Conservation (phyloP, 2,329 filamentous ascomycete genomes). For the Phaeoacremonium minimum region DNA sequence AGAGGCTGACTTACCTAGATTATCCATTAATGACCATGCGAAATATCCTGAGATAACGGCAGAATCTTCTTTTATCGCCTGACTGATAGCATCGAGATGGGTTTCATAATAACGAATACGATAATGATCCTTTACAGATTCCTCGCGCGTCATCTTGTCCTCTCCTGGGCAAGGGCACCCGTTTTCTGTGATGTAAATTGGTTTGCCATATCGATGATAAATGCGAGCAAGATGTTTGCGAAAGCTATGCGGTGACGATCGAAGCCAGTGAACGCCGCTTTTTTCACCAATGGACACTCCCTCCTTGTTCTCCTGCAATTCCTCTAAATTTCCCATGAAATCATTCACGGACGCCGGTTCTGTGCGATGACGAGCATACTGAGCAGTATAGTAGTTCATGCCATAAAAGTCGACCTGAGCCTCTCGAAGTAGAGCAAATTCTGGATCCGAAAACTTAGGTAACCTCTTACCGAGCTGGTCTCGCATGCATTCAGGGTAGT, state of each 20-base stretch:
- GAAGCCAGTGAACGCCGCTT: conserved; percentile 79
- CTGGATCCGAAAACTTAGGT: conserved; percentile 69
- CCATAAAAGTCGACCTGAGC: conserved; percentile 93
- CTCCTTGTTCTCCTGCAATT: conserved; percentile 64
- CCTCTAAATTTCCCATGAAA: conserved; percentile 71
- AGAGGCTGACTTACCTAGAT: too few species aligned
- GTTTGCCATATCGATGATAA: conserved; percentile 69
- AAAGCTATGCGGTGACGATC: conserved; percentile 72
- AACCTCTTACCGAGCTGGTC: conserved; percentile 75
- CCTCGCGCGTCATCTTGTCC: conserved; percentile 65
- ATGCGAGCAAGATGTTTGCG: conserved; percentile 73
- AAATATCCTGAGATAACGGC: conserved; percentile 77
- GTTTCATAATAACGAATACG: conserved; percentile 72
- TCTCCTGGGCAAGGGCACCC: conserved; percentile 81
- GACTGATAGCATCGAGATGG: conserved; percentile 73
- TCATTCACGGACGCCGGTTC: conserved; percentile 60
- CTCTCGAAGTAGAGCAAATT: conserved; percentile 70
- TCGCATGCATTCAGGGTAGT: conserved; percentile 80
- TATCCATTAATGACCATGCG: conserved; percentile 86
- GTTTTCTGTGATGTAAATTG: conserved; percentile 88
- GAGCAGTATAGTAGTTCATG: conserved; percentile 91
- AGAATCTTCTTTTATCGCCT: conserved; percentile 66
- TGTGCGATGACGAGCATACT: conserved; percentile 74
- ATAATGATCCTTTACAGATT: conserved; percentile 79
- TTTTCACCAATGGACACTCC: conserved; percentile 74